Base-by-base conservation (phyloP, 345 rosid species). In the Pseudoturritis turrita region DNA sequence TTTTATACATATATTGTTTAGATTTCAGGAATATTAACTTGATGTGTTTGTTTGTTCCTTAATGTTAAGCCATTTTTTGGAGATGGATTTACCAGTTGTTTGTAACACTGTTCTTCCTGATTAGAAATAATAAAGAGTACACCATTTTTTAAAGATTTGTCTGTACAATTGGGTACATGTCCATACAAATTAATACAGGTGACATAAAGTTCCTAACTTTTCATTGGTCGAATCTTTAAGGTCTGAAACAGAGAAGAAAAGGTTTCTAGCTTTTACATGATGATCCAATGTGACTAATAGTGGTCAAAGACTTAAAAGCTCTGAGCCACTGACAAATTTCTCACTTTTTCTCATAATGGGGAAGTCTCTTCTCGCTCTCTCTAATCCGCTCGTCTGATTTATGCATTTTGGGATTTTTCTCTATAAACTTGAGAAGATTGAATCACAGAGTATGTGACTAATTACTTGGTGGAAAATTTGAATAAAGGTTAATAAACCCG, bases 1-100 rank as follows among this genome's bases (percentile, higher is more conserved):
- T n/a, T 12, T 1, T 29, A 12, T 22, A 1, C 10, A 25, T 6
- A 12, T 36, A 5, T 19, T 56, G 65, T 47, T 21, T 31, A 66
- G 78, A 51, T 29, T 33, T n/a, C 55, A 57, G 12, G 62, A 67
- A 50, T 59, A 67, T 74, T 67, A 10, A 51, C 21, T 51, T 74
- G 46, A 66, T 66, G 22, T 57, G 40, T 67, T 74, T 59, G 55
- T 74, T 67, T 40, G 31, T 74, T 66, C 47, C 2, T 40, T 50
- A 14, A 45, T 65, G 52, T 37, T 37, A 36, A 23, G 54, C 37
- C 37, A 49, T 49, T 74, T 26, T 66, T 49, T 58, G 37, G 26
- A 29, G 55, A 11, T 65, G 25, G 13, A 25, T 43, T 28, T 23
- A 12, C 50, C 54, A 31, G 45, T 21, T 72, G 45, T 21, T 10